Base-by-base conservation (phyloP, 2,329 filamentous ascomycete genomes). In the Rhynchosporium graminicola region DNA sequence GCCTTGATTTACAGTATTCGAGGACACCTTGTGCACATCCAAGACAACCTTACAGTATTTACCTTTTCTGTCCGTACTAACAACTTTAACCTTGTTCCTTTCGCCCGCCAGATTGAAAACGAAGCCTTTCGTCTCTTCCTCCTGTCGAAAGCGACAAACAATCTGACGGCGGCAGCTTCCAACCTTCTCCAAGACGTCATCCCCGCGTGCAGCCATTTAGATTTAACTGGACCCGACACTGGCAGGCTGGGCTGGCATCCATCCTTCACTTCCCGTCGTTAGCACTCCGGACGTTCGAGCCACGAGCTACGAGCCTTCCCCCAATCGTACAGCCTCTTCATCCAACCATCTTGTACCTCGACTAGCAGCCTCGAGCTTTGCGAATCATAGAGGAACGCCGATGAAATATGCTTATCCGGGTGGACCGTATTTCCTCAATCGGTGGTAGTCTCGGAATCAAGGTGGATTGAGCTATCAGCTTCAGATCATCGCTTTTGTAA, bases 361-460 rank as follows among this genome's bases (percentile, higher is more conserved):
- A 48, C 56, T 58, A 48, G 56, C 56, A 58, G 43, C 9, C 3
- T 20, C 13, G 43, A 29, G 43, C 56, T 40, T 48, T 40, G 45
- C 43, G 43, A 47, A 48, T 58, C 45, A 40, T 26, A 42, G 43
- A 36, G 4, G 45, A 20, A 3, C 36, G 43, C 36, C 13, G 29
- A 15, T 51, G 26, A 61, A 40, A 33, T 62, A 62, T 62, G 60
- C 60, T 58, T 55, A 59, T 58, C 60, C 56, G 56, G 40, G 45
- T 42, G 9, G n/a, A 40, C 43, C 56, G 45, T 50, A 38, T 38
- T 10, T 58, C 5, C 26, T 40, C 45, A 13, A 45, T 58, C 33
- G 56, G 45, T 31, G 56, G 56, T 28, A 58, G 45, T 15, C 33
- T 48, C 45, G 56, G 31, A 48, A n/a, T 28, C 42, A 36, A 33